Conservation (phyloP, 2,329 filamentous ascomycete species). For the Cladophialophora carrionii region DNA sequence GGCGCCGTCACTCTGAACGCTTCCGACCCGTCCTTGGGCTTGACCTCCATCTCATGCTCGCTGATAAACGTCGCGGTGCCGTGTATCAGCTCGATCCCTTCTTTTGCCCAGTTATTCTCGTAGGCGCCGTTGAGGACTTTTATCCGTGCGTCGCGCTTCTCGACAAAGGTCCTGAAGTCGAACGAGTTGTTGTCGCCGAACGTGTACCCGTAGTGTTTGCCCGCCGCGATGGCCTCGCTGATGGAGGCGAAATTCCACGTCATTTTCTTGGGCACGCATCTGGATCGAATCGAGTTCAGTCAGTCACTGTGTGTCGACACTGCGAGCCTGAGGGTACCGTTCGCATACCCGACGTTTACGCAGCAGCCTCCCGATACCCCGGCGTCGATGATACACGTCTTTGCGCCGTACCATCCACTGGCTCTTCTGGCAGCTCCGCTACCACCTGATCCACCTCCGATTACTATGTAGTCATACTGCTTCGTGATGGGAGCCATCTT, state of each 20-base stretch:
- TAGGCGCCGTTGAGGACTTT: conserved; percentile 53
- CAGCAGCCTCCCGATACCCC: conserved; percentile 55
- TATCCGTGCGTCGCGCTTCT: conserved; percentile 52
- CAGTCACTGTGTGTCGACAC: conserved; percentile 1
- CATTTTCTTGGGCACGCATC: conserved; percentile 59
- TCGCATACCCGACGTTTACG: conserved; percentile 56
- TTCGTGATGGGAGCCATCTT: conserved; percentile 54
- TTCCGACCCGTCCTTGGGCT: conserved; percentile 47
- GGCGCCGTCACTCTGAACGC: conserved; percentile 49
- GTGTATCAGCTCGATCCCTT: conserved; percentile 56
- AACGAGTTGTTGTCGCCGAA: conserved; percentile 49
- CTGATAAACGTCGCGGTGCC: conserved; percentile 54
- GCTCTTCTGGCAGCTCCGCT: conserved; percentile 55
- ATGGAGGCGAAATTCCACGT: conserved; percentile 58
- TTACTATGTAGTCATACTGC: conserved; percentile 60
- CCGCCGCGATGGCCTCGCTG: conserved; percentile 52
- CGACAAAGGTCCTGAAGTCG: conserved; percentile 54
- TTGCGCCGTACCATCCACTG: conserved; percentile 57
- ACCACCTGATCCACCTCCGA: conserved; percentile 59
- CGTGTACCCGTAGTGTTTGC: conserved; percentile 54
- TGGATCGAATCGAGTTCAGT: conserved; percentile 34
- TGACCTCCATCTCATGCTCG: conserved; percentile 51
- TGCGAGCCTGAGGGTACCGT: background rate
- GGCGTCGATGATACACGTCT: conserved; percentile 56
- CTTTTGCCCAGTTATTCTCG: conserved; percentile 55